A percentile compares a stretch with the other conserved stretches of the same genome.
Conservation (phyloP, 2,329 filamentous ascomycete genomes). For the Lasiodiplodia sp. region DNA sequence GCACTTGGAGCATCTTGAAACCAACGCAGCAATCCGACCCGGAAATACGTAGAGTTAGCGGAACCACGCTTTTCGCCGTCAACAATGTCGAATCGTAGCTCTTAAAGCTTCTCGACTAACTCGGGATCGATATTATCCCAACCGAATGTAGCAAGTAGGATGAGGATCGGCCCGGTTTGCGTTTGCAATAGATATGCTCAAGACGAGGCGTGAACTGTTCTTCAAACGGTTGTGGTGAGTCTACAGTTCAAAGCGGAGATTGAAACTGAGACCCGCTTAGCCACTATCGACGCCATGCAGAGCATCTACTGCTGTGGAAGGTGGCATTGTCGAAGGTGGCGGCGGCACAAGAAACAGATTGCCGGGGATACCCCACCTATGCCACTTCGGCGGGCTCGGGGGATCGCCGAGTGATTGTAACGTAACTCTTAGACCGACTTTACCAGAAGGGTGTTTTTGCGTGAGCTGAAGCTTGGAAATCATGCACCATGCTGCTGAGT, state of each 20-base stretch:
- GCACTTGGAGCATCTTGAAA: conserved; percentile 48
- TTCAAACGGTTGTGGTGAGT: too few species aligned
- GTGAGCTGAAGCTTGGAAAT: background rate
- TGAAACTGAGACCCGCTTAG: background rate
- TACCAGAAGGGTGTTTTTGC: background rate
- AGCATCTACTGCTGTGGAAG: background rate
- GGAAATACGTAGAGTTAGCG: background rate
- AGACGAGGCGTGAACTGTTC: background rate
- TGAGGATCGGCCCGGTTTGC: too few species aligned
- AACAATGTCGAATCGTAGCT: too few species aligned
- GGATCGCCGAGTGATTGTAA: background rate
- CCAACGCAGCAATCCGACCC: background rate
- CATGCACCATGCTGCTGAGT: background rate
- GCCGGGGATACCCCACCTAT: conserved; percentile 20
- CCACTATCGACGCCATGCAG: background rate
- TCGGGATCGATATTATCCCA: too few species aligned
- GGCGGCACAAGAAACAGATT: background rate
- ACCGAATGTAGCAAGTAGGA: too few species aligned
- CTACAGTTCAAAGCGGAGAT: background rate
- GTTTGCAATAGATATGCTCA: too few species aligned
- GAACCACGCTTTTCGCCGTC: too few species aligned
- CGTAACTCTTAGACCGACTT: background rate
- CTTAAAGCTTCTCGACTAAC: too few species aligned
- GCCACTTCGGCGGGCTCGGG: conserved; percentile 7
- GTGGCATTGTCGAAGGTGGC: background rate